A percentile compares a stretch with the other conserved stretches of the same genome.
phyloP scores from a whole-genome alignment of 495 filamentous ascomycete species.

The Lophiostoma macrostomum region DNA sequence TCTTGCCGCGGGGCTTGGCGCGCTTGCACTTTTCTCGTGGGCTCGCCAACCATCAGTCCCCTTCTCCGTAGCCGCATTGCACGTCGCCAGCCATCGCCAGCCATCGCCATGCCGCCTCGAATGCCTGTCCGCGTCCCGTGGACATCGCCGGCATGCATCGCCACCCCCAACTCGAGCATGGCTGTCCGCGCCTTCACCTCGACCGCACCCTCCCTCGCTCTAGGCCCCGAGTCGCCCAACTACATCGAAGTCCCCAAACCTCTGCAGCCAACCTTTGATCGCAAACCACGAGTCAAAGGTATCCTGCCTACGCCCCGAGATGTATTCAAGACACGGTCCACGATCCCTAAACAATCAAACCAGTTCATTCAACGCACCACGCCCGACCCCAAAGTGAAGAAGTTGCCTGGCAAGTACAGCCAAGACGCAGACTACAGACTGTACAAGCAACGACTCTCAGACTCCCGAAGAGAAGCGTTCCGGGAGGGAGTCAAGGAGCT shows the following conservation, averaged over 20 bases:
- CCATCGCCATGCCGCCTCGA: conserved; percentile 20
- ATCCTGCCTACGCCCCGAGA: conserved; percentile 67
- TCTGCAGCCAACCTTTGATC: conserved; percentile 43
- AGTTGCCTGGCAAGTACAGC: conserved; percentile 1
- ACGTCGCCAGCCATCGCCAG: background rate
- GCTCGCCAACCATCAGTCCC: background rate
- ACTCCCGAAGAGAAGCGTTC: conserved; percentile 58
- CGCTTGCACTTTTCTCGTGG: too few species aligned
- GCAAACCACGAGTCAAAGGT: conserved; percentile 60
- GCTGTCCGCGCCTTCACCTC: conserved; percentile 46
- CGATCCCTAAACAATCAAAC: conserved; percentile 51
- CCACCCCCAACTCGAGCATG: conserved; percentile 29
- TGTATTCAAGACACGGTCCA: conserved; percentile 53
- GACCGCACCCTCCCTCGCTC: conserved; percentile 33
- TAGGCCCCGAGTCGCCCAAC: conserved; percentile 66
- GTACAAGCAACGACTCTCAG: conserved; percentile 64
- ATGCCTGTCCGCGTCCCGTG: conserved; percentile 26
- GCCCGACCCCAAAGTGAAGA: conserved; percentile 29
- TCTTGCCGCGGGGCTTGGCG: background rate
- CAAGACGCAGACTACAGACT: conserved; percentile 48
- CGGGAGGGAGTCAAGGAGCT: conserved; percentile 61
- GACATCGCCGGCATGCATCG: conserved; percentile 26
- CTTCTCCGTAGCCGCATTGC: background rate
- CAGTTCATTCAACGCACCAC: conserved; percentile 52
- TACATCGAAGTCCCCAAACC: conserved; percentile 72